A percentile compares a stretch with the other conserved stretches of the same genome.
Conservation (phyloP, 495 filamentous ascomycete genomes). For the Talaromyces wortmannii region DNA sequence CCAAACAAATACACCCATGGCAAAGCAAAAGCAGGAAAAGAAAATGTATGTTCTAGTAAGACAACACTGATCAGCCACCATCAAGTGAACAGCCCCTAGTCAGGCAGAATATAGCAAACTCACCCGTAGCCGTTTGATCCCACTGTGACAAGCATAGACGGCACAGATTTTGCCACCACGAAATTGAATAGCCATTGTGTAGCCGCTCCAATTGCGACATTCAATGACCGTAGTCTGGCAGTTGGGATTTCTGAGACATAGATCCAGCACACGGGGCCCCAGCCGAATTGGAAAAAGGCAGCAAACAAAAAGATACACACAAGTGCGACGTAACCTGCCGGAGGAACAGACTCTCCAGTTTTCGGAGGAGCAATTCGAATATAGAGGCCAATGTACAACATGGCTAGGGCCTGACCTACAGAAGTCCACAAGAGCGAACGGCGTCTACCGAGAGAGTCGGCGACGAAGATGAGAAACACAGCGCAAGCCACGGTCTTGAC, state of each 20-base stretch:
- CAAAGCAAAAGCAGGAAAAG: conserved; percentile 52
- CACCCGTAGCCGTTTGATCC: conserved; percentile 55
- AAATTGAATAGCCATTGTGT: conserved; percentile 49
- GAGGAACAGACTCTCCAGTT: conserved; percentile 38
- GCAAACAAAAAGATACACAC: conserved; percentile 71
- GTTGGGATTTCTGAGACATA: conserved; percentile 70
- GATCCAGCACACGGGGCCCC: conserved; percentile 77
- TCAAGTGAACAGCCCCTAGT: conserved; percentile 24
- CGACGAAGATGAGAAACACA: conserved; percentile 61
- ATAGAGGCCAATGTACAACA: conserved; percentile 80
- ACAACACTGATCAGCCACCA: conserved; percentile 21
- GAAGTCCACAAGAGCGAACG: conserved; percentile 68
- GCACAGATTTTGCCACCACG: conserved; percentile 31
- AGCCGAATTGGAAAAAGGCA: conserved; percentile 71
- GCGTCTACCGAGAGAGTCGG: conserved; percentile 64
- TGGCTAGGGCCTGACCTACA: conserved; percentile 60
- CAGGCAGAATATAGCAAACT: conserved; percentile 3
- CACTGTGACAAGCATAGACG: conserved; percentile 45
- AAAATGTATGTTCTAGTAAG: conserved; percentile 28
- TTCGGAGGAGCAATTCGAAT: conserved; percentile 61
- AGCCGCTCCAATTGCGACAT: conserved; percentile 61
- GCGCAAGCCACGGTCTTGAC: conserved; percentile 51
- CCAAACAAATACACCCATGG: conserved; percentile 61
- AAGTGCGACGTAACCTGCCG: conserved; percentile 59
- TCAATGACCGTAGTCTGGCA: conserved; percentile 57